Evolutionary conservation across 1,284 basidiomycete species (phyloP).

Genomic region (Calocybe gambosa): DNA sequence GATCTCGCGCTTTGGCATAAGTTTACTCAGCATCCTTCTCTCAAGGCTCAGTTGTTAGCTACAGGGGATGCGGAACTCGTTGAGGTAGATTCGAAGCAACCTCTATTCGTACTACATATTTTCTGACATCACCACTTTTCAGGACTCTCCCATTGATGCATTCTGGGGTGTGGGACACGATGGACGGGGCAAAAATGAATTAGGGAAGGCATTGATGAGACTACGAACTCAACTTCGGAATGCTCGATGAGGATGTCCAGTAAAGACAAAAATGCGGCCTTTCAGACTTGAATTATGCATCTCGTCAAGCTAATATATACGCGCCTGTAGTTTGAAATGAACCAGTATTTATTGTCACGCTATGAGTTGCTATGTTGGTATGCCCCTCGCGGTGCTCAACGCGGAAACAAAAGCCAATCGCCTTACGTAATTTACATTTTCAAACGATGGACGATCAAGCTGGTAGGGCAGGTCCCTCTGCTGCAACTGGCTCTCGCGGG

Average conservation of each 20-base stretch:
- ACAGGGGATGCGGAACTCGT: conserved; percentile 58
- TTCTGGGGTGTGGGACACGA: conserved; percentile 68
- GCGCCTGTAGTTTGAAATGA: no score
- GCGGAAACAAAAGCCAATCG: no score
- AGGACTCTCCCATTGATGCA: conserved; percentile 60
- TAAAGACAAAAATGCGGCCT: no score
- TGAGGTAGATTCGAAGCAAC: conserved; percentile 46
- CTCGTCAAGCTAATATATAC: no score
- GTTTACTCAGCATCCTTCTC: conserved; percentile 54
- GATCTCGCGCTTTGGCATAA: conserved; percentile 51
- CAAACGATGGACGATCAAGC: not conserved
- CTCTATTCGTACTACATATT: not conserved
- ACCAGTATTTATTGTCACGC: no score
- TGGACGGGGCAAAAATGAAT: conserved; percentile 55
- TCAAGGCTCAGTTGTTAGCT: conserved; percentile 44
- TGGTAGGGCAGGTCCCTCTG: not conserved
- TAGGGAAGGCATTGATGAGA: conserved; percentile 65
- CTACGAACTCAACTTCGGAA: conserved; percentile 34
- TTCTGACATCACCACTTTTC: conserved; percentile 4
- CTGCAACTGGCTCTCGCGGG: not conserved
- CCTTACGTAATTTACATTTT: no score
- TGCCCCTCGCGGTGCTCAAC: no score
- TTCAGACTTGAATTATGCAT: no score
- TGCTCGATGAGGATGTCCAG: not conserved
- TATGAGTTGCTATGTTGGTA: no score